These are phyloP conservation scores for Immersiella caudata DNA, from an alignment of 495 filamentous ascomycete species.

Conservation along the genomic window DNA sequence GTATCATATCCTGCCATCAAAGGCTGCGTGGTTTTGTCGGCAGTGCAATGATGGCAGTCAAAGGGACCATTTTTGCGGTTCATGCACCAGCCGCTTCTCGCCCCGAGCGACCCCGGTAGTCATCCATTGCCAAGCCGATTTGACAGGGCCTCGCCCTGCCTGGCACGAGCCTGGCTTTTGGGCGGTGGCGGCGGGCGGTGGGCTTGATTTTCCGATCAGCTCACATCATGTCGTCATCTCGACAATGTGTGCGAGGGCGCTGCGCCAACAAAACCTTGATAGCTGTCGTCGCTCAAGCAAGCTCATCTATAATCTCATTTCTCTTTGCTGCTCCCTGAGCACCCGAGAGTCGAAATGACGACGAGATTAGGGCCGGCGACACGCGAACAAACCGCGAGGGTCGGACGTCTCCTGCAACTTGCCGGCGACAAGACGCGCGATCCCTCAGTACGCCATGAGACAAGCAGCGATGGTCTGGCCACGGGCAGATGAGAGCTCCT, in stretches of 20 bases:
- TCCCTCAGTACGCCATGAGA: not conserved
- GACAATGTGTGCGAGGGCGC: not conserved
- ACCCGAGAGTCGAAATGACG: not conserved
- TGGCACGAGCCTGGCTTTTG: not conserved
- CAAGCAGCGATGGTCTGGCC: not conserved
- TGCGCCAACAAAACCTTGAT: constrained; percentile 7
- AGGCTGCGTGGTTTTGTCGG: not conserved
- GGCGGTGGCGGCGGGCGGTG: not conserved
- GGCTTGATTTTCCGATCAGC: constrained; percentile 12
- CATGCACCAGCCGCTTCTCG: constrained; percentile 20
- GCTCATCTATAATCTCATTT: not conserved
- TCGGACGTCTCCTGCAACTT: not conserved
- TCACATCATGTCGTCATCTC: constrained; percentile 17
- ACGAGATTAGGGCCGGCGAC: not conserved
- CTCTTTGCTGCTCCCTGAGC: not conserved
- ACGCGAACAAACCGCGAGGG: not conserved
- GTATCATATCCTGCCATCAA: not conserved
- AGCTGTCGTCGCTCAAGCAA: not conserved
- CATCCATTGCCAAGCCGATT: constrained; percentile 10
- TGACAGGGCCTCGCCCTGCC: constrained; percentile 12
- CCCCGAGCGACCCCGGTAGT: constrained; percentile 5
- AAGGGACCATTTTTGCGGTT: constrained; percentile 4
- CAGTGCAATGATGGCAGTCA: not conserved
- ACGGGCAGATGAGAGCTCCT: not conserved
- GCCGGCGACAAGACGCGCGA: constrained; percentile 5